Evolutionary conservation across 164 flowering plant genomes (phyloP).

Genomic region (Vitis rupestris): DNA sequence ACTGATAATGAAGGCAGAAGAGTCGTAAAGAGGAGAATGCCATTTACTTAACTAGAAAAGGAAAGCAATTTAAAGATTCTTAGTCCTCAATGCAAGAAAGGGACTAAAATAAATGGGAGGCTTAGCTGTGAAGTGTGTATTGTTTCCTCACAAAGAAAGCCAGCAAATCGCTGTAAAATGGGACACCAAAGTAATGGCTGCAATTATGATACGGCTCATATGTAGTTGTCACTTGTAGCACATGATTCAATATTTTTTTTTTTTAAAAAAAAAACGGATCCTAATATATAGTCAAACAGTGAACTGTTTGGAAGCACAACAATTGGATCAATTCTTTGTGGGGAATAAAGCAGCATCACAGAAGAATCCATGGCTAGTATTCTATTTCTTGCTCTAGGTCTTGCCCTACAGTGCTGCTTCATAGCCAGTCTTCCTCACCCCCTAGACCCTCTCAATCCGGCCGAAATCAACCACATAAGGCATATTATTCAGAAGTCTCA

Average conservation of each 20-base stretch:
- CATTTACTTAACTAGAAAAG: neutral
- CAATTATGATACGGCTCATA: too few relatives aligned
- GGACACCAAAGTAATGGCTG: too few relatives aligned
- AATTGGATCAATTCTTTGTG: too few relatives aligned
- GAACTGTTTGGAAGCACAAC: neutral
- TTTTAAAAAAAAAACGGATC: too few relatives aligned
- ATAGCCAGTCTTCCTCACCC: slow-evolving; percentile 22
- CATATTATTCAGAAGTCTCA: slow-evolving; percentile 16
- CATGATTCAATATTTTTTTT: too few relatives aligned
- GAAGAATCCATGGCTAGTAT: slow-evolving; percentile 8
- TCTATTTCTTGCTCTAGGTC: slow-evolving; percentile 10
- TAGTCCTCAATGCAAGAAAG: slow-evolving; percentile 22
- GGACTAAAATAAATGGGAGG: neutral
- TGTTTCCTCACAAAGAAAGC: too few relatives aligned
- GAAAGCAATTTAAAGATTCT: slow-evolving; percentile 11
- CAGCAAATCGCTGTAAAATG: too few relatives aligned
- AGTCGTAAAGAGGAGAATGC: too few relatives aligned
- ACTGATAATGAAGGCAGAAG: too few relatives aligned
- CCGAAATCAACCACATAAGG: slow-evolving; percentile 25
- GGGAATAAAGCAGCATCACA: neutral
- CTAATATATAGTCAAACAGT: neutral
- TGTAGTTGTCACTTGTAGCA: too few relatives aligned
- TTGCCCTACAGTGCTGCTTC: slow-evolving; percentile 13
- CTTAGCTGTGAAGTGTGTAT: neutral
- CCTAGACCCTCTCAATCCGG: slow-evolving; percentile 28